Evolutionary conservation across 352 stramenopile genomes (phyloP), one percentile per base, ranked within the genome.

Genomic region (Aphanomyces euteiches): DNA sequence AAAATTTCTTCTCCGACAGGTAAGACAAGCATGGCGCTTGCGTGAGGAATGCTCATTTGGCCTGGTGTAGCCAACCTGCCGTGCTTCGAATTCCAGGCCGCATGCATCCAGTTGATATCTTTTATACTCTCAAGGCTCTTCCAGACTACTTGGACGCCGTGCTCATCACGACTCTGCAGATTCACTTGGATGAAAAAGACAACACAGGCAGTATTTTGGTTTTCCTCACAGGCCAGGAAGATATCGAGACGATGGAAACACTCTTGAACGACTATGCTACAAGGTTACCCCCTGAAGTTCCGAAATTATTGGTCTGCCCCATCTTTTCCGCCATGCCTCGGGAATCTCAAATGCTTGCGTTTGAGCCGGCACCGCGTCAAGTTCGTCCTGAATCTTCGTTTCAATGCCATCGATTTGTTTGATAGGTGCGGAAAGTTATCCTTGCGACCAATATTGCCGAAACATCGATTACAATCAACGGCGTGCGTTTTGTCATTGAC

Each of bases 381-480:
- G 80, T 61, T 8, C 50, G 50, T 58, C 8, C 28, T 28, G 28
- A 28, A 28, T 28, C 2, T 28, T 28, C 28, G 28, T 28, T 28
- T 28, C 28, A 28, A 58, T 58, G 50, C n/a, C 50, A 8, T 2
- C 37, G n/a, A 10, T 56, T 41, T 58, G 50, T 58, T 58, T 58
- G 1, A 19, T 58, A 58, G 50, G 50, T 92, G 37, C 88, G 96
- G 67, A 98, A 98, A 72, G 90, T 98, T 7, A 97, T 98, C 66
- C 73, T 95, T 17, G 86, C 90, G 28, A 98, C 95, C n/a, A 98
- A 98, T 79, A 98, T 98, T 77, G 93, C 94, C 43, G 93, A 98
- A 77, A 98, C 96, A 47, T 99, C 93, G 28, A 98, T 99, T 69
- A 99, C 98, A 7, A 99, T 99, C 75, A 97, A 97, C 37, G 97